Conservation (phyloP, 2,329 filamentous ascomycete genomes). For the Rutstroemia sp. region DNA sequence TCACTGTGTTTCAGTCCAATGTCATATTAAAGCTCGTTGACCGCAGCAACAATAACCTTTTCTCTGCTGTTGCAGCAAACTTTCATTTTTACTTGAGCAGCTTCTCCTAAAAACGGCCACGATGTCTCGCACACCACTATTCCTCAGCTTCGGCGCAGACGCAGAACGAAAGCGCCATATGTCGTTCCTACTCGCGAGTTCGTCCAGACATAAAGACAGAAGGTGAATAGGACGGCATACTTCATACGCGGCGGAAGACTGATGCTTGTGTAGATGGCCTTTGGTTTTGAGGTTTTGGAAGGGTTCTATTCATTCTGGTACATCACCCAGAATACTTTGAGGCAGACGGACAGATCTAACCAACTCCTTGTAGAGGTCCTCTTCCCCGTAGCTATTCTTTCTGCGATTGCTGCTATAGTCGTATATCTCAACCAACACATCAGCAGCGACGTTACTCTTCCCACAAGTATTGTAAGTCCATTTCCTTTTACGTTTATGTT, state of each 20-base stretch:
- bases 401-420: conserved; percentile 49
- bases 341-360: not conserved
- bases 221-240: conserved; percentile 14
- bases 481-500: not conserved
- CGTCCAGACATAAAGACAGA: conserved; percentile 26
- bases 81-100: not conserved
- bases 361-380: conserved; percentile 38
- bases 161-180: conserved; percentile 13
- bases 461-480: conserved; percentile 44
- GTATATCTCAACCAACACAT: conserved; percentile 49
- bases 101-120: not conserved
- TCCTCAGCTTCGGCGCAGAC: conserved; percentile 16
- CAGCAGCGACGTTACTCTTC: conserved; percentile 44
- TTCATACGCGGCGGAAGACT: not conserved
- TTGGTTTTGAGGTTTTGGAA: conserved; percentile 58
- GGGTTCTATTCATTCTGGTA: conserved; percentile 49
- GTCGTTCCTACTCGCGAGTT: conserved; percentile 23
- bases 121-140: conserved; percentile 18
- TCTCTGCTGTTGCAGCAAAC: not conserved
- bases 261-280: conserved; percentile 42
- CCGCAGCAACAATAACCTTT: not conserved
- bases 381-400: conserved; percentile 49
- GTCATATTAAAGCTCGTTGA: not conserved
- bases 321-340: not conserved
- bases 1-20: not conserved